Base-by-base conservation (phyloP, 202 grass and related monocot species). In the Panicum virgatum region DNA sequence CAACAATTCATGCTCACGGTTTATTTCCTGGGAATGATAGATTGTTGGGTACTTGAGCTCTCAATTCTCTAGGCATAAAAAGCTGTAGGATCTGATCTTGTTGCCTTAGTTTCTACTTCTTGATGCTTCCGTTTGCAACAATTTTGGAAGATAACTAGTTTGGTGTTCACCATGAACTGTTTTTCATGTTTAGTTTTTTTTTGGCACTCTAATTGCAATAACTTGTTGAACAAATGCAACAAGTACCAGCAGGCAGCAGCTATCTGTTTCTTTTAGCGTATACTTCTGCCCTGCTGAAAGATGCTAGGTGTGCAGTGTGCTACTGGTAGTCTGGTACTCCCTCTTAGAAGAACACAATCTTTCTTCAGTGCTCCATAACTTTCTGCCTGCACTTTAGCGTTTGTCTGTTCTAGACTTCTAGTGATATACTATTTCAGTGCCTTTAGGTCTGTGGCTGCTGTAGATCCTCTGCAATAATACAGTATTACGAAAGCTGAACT, bases 211-310 rank as follows among this genome's bases (percentile, higher is more conserved):
- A 51, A 71, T 79, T 50, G 34, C 59, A 80, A n/a, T 53, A 52
- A 86, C 51, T 86, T 75, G 46, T 79, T 32, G 61, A 67, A 51
- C 36, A 88, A 38, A 73, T 54, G 20, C 36, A 64, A 69, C 62
- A 43, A 69, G 50, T 62, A 69, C 53, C 43, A 62, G 53, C 51
- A 66, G 25, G 44, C 43, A 62, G 53, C 51, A 66, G 25, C 51
- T 75, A 20, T 71, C 54, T 85, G 54, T 62, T 69, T 69, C 23
- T 20, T 53, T 80, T 60, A 70, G 16, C 9, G 3, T 22, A 11
- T 47, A 37, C 18, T 73, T 66, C 32, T 50, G 39, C 69, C 44
- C 27, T 19, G 46, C 38, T 66, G 46, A 80, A 58, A 74, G 64
- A 47, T 64, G 38, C 10, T 38, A 38, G 46, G 0, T 22, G 25